Evolutionary conservation across 2,329 filamentous ascomycete species (phyloP).

Genomic region (Fusarium nodosum): DNA sequence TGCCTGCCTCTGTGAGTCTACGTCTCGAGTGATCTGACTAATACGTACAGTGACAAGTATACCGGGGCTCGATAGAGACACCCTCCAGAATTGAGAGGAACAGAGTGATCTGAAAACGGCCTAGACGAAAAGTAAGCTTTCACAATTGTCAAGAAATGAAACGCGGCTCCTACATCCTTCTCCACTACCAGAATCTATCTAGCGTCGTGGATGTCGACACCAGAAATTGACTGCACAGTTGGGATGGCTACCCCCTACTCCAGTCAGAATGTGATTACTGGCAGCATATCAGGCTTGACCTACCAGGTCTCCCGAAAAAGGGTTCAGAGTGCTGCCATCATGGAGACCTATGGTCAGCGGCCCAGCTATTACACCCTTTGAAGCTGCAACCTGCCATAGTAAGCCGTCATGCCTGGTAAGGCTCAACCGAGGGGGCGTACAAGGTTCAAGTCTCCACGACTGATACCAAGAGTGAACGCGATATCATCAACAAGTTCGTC

Average conservation of each 20-base stretch:
- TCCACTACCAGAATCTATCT: slow-evolving; percentile 81
- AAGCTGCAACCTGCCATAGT: slow-evolving; percentile 72
- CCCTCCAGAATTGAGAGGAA: slow-evolving; percentile 67
- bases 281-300: background rate
- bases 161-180: slow-evolving; percentile 72
- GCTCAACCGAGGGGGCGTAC: slow-evolving; percentile 59
- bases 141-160: accelerated
- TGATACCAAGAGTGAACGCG: slow-evolving; percentile 75
- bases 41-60: slow-evolving; percentile 74
- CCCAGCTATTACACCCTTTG: slow-evolving; percentile 79
- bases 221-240: slow-evolving; percentile 61
- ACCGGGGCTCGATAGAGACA: slow-evolving; percentile 65
- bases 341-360: slow-evolving; percentile 62
- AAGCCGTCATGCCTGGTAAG: background rate
- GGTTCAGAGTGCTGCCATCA: slow-evolving; percentile 59
- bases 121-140: slow-evolving; percentile 57
- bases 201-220: slow-evolving; percentile 63
- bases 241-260: slow-evolving; percentile 73
- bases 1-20: slow-evolving; percentile 62
- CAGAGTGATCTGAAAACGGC: slow-evolving; percentile 81
- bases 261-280: slow-evolving; percentile 25
- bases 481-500: slow-evolving; percentile 81
- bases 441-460: slow-evolving; percentile 77
- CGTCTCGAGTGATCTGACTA: accelerated
- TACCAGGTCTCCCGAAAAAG: slow-evolving; percentile 51